Conservation (phyloP, 2,329 filamentous ascomycete genomes). For the Verticillium zaregamsianum region DNA sequence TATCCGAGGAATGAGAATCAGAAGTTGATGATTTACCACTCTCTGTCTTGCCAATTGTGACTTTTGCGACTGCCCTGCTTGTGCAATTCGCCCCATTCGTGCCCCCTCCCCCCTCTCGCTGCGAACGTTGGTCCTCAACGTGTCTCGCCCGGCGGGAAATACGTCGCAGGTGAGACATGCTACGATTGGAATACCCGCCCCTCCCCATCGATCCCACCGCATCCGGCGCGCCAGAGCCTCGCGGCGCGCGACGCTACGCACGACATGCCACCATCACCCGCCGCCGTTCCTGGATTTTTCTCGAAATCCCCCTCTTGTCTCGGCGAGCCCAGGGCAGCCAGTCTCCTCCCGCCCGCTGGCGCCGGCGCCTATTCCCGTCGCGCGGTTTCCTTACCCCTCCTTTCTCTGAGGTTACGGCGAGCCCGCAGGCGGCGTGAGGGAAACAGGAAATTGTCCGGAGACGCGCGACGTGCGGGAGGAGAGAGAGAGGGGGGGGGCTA, state of each 20-base stretch:
- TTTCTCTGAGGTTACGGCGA: too few species aligned
- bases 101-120: background rate
- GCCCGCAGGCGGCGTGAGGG: too few species aligned
- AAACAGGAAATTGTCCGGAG: too few species aligned
- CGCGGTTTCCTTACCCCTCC: too few species aligned
- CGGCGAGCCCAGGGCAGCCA: too few species aligned
- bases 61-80: background rate
- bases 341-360: background rate
- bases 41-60: background rate
- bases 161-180: background rate
- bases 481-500: background rate
- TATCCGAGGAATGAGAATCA: background rate
- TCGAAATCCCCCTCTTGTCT: too few species aligned
- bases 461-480: background rate
- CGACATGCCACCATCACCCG: too few species aligned
- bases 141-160: background rate
- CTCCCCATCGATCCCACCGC: background rate
- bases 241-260: background rate
- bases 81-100: background rate
- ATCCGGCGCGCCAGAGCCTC: background rate
- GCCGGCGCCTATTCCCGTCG: background rate
- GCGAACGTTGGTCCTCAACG: background rate
- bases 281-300: too few species aligned
- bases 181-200: background rate
- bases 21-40: background rate